These are phyloP conservation scores for Pythium insidiosum DNA, from an alignment of 352 stramenopile species.

Conservation along the genomic window DNA sequence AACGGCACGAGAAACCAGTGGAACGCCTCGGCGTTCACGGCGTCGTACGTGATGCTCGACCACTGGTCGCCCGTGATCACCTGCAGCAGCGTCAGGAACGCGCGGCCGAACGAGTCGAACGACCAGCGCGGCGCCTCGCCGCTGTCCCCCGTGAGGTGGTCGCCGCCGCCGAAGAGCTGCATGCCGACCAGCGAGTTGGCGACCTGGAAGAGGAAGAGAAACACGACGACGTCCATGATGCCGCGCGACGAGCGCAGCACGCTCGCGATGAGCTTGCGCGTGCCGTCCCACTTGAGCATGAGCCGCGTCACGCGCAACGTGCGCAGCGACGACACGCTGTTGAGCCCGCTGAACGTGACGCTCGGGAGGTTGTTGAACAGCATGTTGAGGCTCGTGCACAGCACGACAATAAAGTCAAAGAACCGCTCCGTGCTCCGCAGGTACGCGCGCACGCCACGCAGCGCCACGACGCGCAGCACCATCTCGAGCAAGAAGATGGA, in stretches of 20 bases:
- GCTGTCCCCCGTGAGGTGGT: constrained; percentile 33
- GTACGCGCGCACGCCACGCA: constrained; percentile 42
- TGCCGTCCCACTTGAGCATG: constrained; percentile 80
- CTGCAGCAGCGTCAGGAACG: constrained; percentile 69
- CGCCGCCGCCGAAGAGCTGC: constrained; percentile 61
- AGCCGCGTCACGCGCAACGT: constrained; percentile 62
- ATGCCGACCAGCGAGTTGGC: constrained; percentile 71
- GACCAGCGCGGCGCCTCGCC: constrained; percentile 61
- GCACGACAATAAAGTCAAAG: constrained; percentile 70
- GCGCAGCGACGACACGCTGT: constrained; percentile 57
- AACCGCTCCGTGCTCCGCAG: constrained; percentile 44
- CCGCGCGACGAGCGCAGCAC: constrained; percentile 74
- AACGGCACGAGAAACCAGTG: constrained; percentile 70
- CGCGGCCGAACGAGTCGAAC: constrained; percentile 62
- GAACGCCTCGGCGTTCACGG: constrained; percentile 51
- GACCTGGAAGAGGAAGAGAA: constrained; percentile 70
- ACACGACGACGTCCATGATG: constrained; percentile 65
- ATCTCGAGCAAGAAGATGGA: constrained; percentile 56
- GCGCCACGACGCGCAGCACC: constrained; percentile 44
- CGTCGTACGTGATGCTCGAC: constrained; percentile 70
- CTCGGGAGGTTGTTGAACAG: constrained; percentile 54
- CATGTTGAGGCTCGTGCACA: constrained; percentile 60
- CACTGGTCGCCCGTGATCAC: constrained; percentile 76
- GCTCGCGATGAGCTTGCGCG: constrained; percentile 68
- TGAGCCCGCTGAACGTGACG: constrained; percentile 43